These are phyloP conservation scores for Porphyrellus sp. DNA, from an alignment of 1,284 basidiomycete species.

Conservation along the genomic window DNA sequence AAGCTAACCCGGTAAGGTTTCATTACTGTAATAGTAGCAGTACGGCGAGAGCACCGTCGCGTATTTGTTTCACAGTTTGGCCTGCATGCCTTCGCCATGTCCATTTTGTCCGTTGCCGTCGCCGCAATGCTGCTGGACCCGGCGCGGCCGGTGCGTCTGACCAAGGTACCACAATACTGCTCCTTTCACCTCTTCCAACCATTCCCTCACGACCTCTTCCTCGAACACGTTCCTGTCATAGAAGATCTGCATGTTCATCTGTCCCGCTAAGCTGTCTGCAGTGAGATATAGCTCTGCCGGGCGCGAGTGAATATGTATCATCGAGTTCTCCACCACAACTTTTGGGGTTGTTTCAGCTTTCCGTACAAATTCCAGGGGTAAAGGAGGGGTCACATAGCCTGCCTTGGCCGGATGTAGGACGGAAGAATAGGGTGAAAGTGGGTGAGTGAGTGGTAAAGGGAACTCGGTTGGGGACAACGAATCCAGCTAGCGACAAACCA, in stretches of 20 bases:
- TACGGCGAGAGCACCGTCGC: too few relatives aligned
- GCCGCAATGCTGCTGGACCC: neutral
- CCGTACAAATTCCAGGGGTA: neutral
- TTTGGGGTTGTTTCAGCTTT: neutral
- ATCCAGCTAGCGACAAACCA: neutral
- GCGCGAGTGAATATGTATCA: constrained; percentile 38
- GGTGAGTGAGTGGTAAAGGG: constrained; percentile 22
- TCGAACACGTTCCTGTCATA: constrained; percentile 46
- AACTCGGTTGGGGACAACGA: constrained; percentile 18
- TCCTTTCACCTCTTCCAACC: constrained; percentile 42
- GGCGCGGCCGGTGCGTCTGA: neutral
- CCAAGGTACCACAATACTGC: constrained; percentile 42
- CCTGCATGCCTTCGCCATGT: neutral
- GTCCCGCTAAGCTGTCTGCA: constrained; percentile 24
- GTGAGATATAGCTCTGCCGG: constrained; percentile 49
- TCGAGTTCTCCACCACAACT: constrained; percentile 7
- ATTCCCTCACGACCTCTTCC: constrained; percentile 38
- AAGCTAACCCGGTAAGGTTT: too few relatives aligned
- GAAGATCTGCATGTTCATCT: constrained; percentile 34
- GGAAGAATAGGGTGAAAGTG: constrained; percentile 23
- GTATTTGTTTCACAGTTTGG: neutral
- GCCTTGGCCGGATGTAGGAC: constrained; percentile 18
- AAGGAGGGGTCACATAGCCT: constrained; percentile 21
- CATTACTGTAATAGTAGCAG: too few relatives aligned
- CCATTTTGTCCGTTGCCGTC: neutral